Evolutionary conservation across 352 stramenopile species (phyloP).

Genomic region (Globisporangium viniferum): DNA sequence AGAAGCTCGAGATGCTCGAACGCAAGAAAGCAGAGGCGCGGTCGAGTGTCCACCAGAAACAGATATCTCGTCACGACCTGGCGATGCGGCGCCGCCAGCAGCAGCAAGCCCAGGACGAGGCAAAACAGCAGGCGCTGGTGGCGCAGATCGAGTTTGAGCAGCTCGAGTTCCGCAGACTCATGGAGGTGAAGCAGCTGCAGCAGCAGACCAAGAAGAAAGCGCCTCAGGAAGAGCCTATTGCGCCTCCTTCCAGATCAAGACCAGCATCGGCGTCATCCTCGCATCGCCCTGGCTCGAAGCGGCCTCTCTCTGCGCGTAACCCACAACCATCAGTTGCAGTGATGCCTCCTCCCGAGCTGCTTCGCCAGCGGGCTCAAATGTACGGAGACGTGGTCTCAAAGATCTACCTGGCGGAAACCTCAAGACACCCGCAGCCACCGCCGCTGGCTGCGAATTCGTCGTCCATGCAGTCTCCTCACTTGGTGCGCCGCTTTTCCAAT

Average conservation of each 20-base stretch:
- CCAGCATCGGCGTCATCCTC: not conserved
- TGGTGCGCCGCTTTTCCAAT: conserved; percentile 28
- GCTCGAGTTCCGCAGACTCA: conserved; percentile 12
- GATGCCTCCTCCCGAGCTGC: conserved; percentile 24
- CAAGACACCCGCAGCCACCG: not conserved
- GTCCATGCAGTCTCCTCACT: conserved; percentile 17
- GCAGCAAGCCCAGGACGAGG: conserved; percentile 18
- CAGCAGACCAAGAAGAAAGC: conserved; percentile 14
- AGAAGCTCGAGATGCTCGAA: conserved; percentile 21
- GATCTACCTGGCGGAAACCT: conserved; percentile 31
- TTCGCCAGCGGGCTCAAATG: conserved; percentile 38
- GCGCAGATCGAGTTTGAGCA: conserved; percentile 15
- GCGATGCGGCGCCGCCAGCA: conserved; percentile 13
- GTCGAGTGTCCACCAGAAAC: conserved; percentile 16
- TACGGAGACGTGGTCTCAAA: conserved; percentile 57
- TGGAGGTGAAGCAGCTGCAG: conserved; percentile 22
- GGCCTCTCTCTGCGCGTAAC: conserved; percentile 29
- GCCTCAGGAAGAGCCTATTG: conserved; percentile 3
- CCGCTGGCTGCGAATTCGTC: not conserved
- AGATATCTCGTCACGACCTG: conserved; percentile 6
- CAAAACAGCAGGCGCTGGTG: conserved; percentile 21
- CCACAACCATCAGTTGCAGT: conserved; percentile 6
- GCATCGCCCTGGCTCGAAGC: conserved; percentile 2
- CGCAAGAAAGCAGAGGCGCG: conserved; percentile 23
- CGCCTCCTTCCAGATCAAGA: conserved; percentile 8